Conservation (phyloP, 2,329 filamentous ascomycete genomes). For the Aspergillus phoenicis region DNA sequence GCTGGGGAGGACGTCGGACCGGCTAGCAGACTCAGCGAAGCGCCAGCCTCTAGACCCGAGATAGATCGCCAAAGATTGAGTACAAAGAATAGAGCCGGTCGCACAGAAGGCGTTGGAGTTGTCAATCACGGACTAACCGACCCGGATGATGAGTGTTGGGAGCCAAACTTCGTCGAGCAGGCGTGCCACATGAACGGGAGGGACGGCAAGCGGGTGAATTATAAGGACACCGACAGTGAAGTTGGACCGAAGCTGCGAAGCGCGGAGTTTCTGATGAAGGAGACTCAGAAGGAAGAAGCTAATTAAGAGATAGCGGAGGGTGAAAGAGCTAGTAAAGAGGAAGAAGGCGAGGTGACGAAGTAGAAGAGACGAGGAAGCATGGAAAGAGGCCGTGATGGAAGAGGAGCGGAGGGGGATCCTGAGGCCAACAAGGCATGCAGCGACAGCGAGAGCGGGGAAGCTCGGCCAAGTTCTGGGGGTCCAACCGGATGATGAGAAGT, state of each 20-base stretch:
- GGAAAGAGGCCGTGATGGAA: not conserved
- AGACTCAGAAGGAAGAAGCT: not conserved
- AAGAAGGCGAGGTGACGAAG: not conserved
- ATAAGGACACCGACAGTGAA: conserved; percentile 5
- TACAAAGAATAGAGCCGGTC: not conserved
- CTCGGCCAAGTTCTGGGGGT: conserved; percentile 12
- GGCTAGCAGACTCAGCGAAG: conserved; percentile 7
- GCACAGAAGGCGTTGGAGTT: not conserved
- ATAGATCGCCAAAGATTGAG: not conserved
- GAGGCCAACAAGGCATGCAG: conserved; percentile 15
- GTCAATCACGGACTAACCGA: not conserved
- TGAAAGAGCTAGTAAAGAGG: not conserved
- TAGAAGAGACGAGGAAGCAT: not conserved
- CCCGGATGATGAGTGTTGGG: not conserved
- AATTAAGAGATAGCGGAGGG: not conserved
- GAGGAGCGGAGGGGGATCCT: conserved; percentile 6
- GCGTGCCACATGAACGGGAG: conserved; percentile 23
- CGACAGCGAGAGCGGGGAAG: conserved; percentile 19
- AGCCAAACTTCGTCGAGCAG: conserved; percentile 12
- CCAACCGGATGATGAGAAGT: not conserved
- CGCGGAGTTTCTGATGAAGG: not conserved
- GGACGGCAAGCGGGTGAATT: conserved; percentile 20
- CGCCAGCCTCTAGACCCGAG: not conserved
- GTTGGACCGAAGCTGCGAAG: not conserved
- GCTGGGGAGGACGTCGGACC: conserved; percentile 19